Evolutionary conservation across 306 rosid genomes (phyloP).

Genomic region (Glycine soja): DNA sequence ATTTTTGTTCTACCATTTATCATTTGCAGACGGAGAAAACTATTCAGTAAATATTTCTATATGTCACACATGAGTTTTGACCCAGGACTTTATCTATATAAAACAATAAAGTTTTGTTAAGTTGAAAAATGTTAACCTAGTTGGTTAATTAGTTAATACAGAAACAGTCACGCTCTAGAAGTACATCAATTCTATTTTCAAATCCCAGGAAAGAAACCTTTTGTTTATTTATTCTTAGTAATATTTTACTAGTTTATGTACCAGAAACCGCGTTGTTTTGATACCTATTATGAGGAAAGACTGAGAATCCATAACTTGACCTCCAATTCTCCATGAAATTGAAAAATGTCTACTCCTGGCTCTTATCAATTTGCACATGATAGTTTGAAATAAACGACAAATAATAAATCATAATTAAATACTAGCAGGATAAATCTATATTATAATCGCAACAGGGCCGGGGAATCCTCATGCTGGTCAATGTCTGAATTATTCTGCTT

Average conservation of each 20-base stretch:
- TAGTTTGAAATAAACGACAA: conserved; percentile 13
- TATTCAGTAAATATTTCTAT: not conserved
- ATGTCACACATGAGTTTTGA: conserved; percentile 31
- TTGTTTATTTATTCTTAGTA: not conserved
- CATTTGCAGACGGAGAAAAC: conserved; percentile 9
- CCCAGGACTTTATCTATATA: conserved; percentile 17
- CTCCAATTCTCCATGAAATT: not conserved
- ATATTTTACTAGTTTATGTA: not conserved
- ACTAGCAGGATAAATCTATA: not conserved
- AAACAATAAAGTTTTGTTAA: not conserved
- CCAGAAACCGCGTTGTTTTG: conserved; percentile 43
- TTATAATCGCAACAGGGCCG: not conserved
- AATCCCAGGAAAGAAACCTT: not conserved
- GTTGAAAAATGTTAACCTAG: not conserved
- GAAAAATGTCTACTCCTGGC: not conserved
- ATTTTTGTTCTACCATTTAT: conserved; percentile 16
- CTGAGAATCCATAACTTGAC: conserved; percentile 10
- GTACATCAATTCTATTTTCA: not conserved
- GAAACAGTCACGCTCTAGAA: not conserved
- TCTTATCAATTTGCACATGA: conserved; percentile 39
- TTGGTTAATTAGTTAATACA: not conserved
- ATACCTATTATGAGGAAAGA: not conserved
- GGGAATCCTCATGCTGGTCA: not conserved
- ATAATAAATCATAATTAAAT: not conserved
- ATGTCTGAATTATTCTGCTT: conserved; percentile 1